Evolutionary conservation across 352 stramenopile genomes (phyloP), one percentile per base, ranked within the genome.

Genomic region (Plasmopara viticola): DNA sequence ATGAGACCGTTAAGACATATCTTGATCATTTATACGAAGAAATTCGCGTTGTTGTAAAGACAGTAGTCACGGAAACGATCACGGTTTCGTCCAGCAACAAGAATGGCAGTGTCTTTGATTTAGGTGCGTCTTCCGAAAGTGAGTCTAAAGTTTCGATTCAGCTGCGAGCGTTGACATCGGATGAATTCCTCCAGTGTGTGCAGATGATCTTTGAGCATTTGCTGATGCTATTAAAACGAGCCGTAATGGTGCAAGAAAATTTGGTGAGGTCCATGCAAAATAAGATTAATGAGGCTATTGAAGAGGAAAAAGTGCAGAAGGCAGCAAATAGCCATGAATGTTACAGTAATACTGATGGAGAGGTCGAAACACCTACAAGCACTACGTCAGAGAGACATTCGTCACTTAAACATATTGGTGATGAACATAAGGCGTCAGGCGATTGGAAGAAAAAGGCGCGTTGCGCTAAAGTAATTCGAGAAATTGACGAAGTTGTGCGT

Each of bases 181-280:
- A 94, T 48, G 84, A 94, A 50, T 94, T 94, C 52, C 65, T 92
- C 7, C 76, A 89, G 49, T 94, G 84, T 48, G 75, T 94, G 15
- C 77, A 92, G 51, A 94, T 94, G 84, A 91, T 92, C 40, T 94
- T 94, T 59, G 84, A 94, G 60, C 84, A 94, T 48, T 63, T 94
- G 55, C 56, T 91, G 34, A 78, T 94, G 66, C 58, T 92, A 1
- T 60, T 94, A 13, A 83, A 90, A 56, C 76, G 84, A 44, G 79
- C 80, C 40, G 78, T 90, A 18, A 70, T 90, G 25, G 80, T 94
- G 2, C 77, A 94, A 38, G 72, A 73, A 5, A 74, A 91, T 12
- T 51, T 94, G 5, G 71, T 78, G 7, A 72, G 77, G 18, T 78
- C 71, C 1, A 90, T 91, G 78, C 68, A 89, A 45, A 73, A 64